phyloP scores from a whole-genome alignment of 208 protist genomes.

The Wallacemonas sp. region DNA sequence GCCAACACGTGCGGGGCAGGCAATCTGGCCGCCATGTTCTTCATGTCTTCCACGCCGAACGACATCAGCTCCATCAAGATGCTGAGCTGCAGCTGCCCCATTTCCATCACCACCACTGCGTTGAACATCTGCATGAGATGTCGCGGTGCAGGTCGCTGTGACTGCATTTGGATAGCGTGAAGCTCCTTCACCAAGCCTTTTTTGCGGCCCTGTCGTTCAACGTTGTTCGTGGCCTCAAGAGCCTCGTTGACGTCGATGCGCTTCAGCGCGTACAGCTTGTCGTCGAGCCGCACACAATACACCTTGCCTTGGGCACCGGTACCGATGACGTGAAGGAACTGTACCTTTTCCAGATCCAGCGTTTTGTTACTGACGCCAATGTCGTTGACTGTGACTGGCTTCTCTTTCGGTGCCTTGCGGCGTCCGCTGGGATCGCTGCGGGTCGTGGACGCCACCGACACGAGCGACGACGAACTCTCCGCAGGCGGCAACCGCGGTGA shows the following conservation, averaged over 20 bases:
- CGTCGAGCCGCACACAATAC: conserved; percentile 65
- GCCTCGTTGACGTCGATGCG: conserved; percentile 76
- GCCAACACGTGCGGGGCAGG: conserved; percentile 61
- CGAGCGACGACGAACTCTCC: conserved; percentile 26
- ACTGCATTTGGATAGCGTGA: conserved; percentile 79
- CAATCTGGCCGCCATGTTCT: conserved; percentile 77
- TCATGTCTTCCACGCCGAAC: conserved; percentile 72
- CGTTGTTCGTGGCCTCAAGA: conserved; percentile 61
- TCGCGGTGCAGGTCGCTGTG: conserved; percentile 25
- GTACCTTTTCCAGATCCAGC: conserved; percentile 71
- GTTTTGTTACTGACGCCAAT: conserved; percentile 74
- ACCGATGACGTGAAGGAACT: conserved; percentile 61
- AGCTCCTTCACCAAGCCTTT: conserved; percentile 85
- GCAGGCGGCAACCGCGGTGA: conserved; percentile 16
- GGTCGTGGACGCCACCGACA: conserved; percentile 16
- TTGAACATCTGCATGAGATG: conserved; percentile 88
- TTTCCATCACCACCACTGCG: conserved; percentile 56
- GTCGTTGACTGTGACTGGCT: conserved; percentile 45
- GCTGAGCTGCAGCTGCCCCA: conserved; percentile 60
- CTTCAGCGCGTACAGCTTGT: conserved; percentile 84
- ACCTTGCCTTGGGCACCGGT: conserved; percentile 80
- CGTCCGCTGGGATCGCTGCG: background rate
- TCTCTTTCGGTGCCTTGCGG: conserved; percentile 14
- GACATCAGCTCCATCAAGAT: conserved; percentile 88
- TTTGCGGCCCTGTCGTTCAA: conserved; percentile 82